These are phyloP conservation scores for Stagonosporopsis cucurbitacearum DNA, from an alignment of 2,329 filamentous ascomycete species.

Conservation along the genomic window DNA sequence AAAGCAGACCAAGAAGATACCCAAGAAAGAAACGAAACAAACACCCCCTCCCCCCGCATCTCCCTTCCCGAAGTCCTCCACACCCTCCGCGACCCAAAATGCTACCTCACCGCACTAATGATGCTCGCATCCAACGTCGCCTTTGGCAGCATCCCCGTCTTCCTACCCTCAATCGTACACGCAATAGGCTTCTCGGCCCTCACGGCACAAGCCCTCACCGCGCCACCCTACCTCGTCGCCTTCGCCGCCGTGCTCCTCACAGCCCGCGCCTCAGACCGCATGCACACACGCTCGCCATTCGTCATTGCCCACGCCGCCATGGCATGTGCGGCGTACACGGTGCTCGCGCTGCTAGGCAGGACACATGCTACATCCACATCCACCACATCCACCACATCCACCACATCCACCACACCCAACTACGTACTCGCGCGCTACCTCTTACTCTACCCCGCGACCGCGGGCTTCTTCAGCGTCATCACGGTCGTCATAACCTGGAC, in stretches of 20 bases:
- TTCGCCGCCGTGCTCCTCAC: constrained; percentile 76
- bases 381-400: no score
- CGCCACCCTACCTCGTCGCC: constrained; percentile 79
- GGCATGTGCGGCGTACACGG: constrained; percentile 59
- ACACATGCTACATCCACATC: no score
- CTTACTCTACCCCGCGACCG: constrained; percentile 77
- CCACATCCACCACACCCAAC: no score
- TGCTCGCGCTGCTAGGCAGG: constrained; percentile 67
- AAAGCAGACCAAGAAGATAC: constrained; percentile 41
- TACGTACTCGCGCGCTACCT: constrained; percentile 70
- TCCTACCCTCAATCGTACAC: constrained; percentile 79
- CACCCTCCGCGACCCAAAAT: constrained; percentile 69
- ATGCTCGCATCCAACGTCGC: constrained; percentile 89
- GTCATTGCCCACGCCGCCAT: constrained; percentile 73
- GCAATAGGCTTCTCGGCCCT: constrained; percentile 75
- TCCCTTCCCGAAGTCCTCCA: constrained; percentile 64
- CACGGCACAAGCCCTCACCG: constrained; percentile 76
- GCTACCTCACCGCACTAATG: constrained; percentile 79
- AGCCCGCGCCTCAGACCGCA: constrained; percentile 73
- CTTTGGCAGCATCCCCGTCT: constrained; percentile 86
- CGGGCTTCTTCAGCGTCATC: constrained; percentile 85
- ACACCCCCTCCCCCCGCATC: constrained; percentile 46
- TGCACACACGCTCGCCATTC: constrained; percentile 67
- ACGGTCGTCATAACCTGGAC: constrained; percentile 87
- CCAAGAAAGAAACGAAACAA: constrained; percentile 43